Evolutionary conservation across 352 stramenopile genomes (phyloP).

Genomic region (Pythium rishiriense): DNA sequence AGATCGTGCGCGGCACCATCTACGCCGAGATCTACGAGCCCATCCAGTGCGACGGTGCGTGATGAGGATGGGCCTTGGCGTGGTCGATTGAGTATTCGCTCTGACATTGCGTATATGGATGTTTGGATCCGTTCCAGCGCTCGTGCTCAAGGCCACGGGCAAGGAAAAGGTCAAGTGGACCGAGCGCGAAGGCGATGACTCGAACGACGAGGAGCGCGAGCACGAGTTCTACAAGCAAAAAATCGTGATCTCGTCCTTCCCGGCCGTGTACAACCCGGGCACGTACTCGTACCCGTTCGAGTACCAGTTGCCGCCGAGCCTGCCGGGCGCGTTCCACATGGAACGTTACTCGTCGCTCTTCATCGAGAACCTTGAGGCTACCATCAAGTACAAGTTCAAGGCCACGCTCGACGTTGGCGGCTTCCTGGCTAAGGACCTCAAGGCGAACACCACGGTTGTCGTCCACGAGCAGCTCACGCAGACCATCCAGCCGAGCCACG

Average conservation of each 20-base stretch:
- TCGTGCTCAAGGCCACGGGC: constrained; percentile 65
- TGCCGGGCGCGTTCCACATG: constrained; percentile 60
- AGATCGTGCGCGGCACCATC: constrained; percentile 64
- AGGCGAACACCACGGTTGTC: constrained; percentile 51
- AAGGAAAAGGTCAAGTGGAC: constrained; percentile 72
- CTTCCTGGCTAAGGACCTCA: constrained; percentile 64
- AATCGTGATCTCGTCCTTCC: constrained; percentile 52
- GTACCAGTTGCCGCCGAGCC: constrained; percentile 50
- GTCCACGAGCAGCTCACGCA: constrained; percentile 59
- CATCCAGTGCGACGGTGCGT: constrained; percentile 61
- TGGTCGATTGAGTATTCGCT: neutral
- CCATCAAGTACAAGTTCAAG: constrained; percentile 84
- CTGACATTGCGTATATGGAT: neutral
- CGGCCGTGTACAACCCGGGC: constrained; percentile 38
- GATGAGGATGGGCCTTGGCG: neutral
- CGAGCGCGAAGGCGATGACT: constrained; percentile 37
- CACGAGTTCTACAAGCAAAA: constrained; percentile 78
- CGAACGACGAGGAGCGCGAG: constrained; percentile 32
- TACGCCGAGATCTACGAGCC: constrained; percentile 56
- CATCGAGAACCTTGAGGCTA: constrained; percentile 45
- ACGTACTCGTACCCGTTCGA: constrained; percentile 69
- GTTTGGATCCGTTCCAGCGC: constrained; percentile 28
- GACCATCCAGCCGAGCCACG: constrained; percentile 45
- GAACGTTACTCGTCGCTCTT: constrained; percentile 44
- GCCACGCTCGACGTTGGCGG: constrained; percentile 63